Evolutionary conservation across 306 rosid genomes (phyloP).

Genomic region (Begonia loranthoides): DNA sequence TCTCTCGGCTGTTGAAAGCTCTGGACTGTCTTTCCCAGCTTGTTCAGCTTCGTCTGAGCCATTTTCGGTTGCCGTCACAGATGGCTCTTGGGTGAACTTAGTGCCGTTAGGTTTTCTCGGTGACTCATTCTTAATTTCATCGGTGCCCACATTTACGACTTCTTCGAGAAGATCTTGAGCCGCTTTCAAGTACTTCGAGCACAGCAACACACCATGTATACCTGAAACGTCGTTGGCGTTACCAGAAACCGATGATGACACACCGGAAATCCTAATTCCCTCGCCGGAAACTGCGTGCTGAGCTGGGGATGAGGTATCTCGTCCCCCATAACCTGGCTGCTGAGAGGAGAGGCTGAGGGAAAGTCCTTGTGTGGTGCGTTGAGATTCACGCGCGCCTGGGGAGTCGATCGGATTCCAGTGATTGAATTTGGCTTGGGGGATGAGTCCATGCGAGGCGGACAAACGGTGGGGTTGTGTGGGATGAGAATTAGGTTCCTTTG

Average conservation of each 20-base stretch:
- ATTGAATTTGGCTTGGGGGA: conserved; percentile 50
- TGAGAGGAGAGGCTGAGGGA: conserved; percentile 67
- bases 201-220: conserved; percentile 58
- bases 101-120: conserved; percentile 24
- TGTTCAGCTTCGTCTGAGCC: conserved; percentile 30
- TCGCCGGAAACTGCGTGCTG: conserved; percentile 30
- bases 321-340: conserved; percentile 40
- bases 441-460: conserved; percentile 73
- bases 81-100: conserved; percentile 42
- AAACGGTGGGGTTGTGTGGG: conserved; percentile 44
- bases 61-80: conserved; percentile 35
- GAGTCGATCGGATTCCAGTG: conserved; percentile 53
- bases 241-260: conserved; percentile 51
- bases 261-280: conserved; percentile 49
- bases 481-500: conserved; percentile 38
- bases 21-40: conserved; percentile 35
- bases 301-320: conserved; percentile 19
- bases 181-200: conserved; percentile 78
- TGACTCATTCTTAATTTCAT: conserved; percentile 33
- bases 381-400: conserved; percentile 52
- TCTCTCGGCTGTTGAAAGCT: conserved; percentile 68
- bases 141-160: conserved; percentile 53
- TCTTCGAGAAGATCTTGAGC: conserved; percentile 84
- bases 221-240: conserved; percentile 57
- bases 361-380: conserved; percentile 66